Base-by-base conservation (phyloP, 768 basidiomycete species). In the Lentinula edodes region DNA sequence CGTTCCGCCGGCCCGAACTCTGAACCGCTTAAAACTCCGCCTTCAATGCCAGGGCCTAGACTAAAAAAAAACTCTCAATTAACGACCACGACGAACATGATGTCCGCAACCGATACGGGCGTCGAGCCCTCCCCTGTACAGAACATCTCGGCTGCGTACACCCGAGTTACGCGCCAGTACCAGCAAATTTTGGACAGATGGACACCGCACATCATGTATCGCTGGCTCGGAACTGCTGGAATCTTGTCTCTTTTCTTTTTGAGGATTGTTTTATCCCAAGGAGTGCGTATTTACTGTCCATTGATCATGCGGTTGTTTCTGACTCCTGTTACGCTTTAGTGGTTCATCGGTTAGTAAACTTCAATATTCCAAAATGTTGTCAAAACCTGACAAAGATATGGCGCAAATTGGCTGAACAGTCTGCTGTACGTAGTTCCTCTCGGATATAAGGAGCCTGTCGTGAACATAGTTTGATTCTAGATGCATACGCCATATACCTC, bases 401-500 rank as follows among this genome's bases (percentile, higher is more conserved):
- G 32, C 8, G 1, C 16, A 58, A 23, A 23, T 48, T 23, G 8
- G 3, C 34, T 45, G 18, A 42, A 36, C 60, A 88, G 87, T 89
- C 52, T 90, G 88, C 75, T 90, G 89, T 90, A 70, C 66, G 90
- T 83, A 35, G 35, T 63, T 16, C 28, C 60, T 52, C 36, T 18
- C 10, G 2, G 9, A 46, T 52, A 10, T 41, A 48, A 6, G 18
- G 46, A 52, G 15, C 58, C 41, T 58, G 60, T 62, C 62, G 63
- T 66, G 62, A 23, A 45, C 34, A 53, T 64, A 6, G 34, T 55
- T 55, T 20, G 12, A 35, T n/a, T 53, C 52, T 15, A 91, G 90
- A 96, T 71, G 95, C 91, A 16, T 88, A 91, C 66, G 95, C 93
- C 35, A 98, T 97, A 67, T 98, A 98, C 76, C 85, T 96, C 64